A percentile compares a stretch with the other conserved stretches of the same genome.
Evolutionary conservation across 768 basidiomycete species (phyloP).

Genomic region (Tricholomella constricta): DNA sequence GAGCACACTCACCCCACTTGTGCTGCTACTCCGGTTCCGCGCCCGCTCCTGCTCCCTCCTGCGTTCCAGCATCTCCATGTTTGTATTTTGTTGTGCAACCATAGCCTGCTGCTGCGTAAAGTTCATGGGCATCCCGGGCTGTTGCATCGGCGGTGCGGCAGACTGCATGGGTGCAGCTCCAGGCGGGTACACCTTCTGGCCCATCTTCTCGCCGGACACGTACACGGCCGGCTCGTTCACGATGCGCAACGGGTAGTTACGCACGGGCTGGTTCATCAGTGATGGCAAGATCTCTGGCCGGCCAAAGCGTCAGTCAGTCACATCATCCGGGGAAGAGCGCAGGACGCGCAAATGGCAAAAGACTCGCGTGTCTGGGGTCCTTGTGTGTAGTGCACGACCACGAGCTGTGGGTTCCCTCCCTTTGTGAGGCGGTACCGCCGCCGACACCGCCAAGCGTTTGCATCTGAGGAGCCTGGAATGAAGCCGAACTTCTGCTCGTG

Average conservation of each 20-base stretch:
- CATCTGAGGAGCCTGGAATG: conserved; percentile 64
- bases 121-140: conserved; percentile 34
- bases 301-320: conserved; percentile 10
- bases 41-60: conserved; percentile 61
- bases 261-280: conserved; percentile 60
- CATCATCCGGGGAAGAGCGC: conserved; percentile 7
- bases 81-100: conserved; percentile 71
- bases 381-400: conserved; percentile 76
- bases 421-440: conserved; percentile 72
- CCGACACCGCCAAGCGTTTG: conserved; percentile 65
- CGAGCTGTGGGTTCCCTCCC: conserved; percentile 72
- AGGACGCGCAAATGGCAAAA: background rate
- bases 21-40: conserved; percentile 46
- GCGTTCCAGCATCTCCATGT: conserved; percentile 73
- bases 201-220: conserved; percentile 71
- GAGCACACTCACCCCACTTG: conserved; percentile 38
- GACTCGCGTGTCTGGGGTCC: conserved; percentile 59
- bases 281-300: conserved; percentile 58
- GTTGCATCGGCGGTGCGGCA: conserved; percentile 29
- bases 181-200: conserved; percentile 60
- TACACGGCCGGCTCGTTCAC: conserved; percentile 68
- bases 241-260: conserved; percentile 69
- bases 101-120: conserved; percentile 59
- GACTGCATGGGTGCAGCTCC: conserved; percentile 28
- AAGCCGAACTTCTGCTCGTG: conserved; percentile 76